Evolutionary conservation across 2,329 filamentous ascomycete genomes (phyloP).

Genomic region (Fusarium nisikadoi): DNA sequence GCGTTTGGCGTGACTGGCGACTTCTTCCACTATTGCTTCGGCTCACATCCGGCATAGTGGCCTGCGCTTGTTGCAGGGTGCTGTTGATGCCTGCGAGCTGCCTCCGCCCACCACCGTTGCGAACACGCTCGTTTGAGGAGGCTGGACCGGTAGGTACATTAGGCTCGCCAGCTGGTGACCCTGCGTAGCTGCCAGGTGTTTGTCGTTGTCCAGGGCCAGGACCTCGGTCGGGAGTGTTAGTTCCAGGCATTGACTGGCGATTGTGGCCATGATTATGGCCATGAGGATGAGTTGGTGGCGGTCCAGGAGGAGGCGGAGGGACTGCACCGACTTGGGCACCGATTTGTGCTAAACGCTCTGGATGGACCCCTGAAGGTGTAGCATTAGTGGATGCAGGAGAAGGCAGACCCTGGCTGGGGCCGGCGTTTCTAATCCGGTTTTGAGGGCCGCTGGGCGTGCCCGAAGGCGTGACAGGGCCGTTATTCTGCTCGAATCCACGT

Average conservation of each 20-base stretch:
- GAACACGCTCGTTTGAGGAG: constrained; percentile 50
- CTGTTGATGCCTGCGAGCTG: constrained; percentile 70
- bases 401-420: constrained; percentile 38
- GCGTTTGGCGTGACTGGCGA: constrained; percentile 53
- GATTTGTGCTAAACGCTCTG: constrained; percentile 62
- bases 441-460: constrained; percentile 46
- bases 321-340: constrained; percentile 43
- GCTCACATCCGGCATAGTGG: constrained; percentile 52
- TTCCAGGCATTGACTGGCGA: constrained; percentile 47
- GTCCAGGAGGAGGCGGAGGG: constrained; percentile 49
- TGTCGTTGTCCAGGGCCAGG: constrained; percentile 40
- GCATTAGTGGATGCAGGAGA: constrained; percentile 41
- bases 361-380: constrained; percentile 56
- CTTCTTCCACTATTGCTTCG: constrained; percentile 51
- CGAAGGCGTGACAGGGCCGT: constrained; percentile 46
- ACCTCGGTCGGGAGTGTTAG: constrained; percentile 48
- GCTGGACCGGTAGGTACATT: constrained; percentile 52
- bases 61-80: constrained; percentile 64
- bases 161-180: constrained; percentile 41
- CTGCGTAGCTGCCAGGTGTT: constrained; percentile 37
- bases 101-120: constrained; percentile 56
- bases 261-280: constrained; percentile 37
- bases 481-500: constrained; percentile 55
- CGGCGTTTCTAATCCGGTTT: constrained; percentile 57
- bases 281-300: constrained; percentile 42